Evolutionary conservation across 768 basidiomycete species (phyloP).

Genomic region (Lactarius pseudohatsudake): DNA sequence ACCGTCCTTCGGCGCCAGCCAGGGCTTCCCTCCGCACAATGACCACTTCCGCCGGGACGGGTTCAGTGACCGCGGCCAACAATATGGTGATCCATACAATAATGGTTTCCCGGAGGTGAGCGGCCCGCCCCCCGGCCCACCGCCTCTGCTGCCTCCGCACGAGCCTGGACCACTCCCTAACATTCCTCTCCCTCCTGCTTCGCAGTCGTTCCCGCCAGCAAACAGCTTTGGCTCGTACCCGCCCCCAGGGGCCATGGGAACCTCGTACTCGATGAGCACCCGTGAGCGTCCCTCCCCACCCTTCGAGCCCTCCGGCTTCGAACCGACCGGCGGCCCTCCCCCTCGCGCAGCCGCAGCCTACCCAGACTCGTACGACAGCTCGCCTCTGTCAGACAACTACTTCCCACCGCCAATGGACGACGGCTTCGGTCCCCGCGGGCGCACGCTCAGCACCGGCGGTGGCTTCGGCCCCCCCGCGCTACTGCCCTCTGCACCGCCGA

Average conservation of each 20-base stretch:
- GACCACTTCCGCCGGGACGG: conserved; percentile 20
- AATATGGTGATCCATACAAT: conserved; percentile 13
- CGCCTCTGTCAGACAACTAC: conserved; percentile 25
- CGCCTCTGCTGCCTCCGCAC: neutral
- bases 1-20: neutral
- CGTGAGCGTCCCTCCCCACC: conserved; percentile 20
- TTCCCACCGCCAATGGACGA: conserved; percentile 22
- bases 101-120: conserved; percentile 25
- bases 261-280: conserved; percentile 14
- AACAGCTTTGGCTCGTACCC: conserved; percentile 7
- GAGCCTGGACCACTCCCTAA: conserved; percentile 5
- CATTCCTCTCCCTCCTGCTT: neutral
- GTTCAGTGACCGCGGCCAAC: conserved; percentile 16
- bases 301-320: conserved; percentile 9
- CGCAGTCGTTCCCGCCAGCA: conserved; percentile 11
- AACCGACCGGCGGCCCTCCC: conserved; percentile 15
- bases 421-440: conserved; percentile 7
- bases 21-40: conserved; percentile 11
- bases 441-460: conserved; percentile 24
- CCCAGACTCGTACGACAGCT: conserved; percentile 25
- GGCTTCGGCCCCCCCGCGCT: conserved; percentile 22
- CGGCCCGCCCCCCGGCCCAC: conserved; percentile 16
- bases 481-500: conserved; percentile 19
- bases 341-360: conserved; percentile 14
- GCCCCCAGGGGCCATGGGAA: conserved; percentile 14